phyloP scores from a whole-genome alignment of 306 rosid genomes.

The Malus asiatica region DNA sequence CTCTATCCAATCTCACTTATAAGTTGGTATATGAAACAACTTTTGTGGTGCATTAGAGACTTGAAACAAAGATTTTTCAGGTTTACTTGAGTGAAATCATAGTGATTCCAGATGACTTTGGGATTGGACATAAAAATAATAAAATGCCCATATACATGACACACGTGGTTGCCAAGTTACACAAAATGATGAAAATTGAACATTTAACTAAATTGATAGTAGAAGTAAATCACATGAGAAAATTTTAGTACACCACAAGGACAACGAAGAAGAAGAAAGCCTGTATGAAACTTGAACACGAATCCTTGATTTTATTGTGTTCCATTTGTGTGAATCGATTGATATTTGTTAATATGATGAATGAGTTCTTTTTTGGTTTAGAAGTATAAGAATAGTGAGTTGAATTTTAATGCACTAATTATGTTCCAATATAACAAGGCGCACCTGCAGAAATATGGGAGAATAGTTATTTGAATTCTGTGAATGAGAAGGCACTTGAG shows the following conservation, averaged over 20 bases:
- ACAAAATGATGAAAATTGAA: background rate
- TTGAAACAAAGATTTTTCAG: background rate
- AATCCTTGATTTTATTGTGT: too few species aligned
- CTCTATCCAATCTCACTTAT: background rate
- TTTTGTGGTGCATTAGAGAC: background rate
- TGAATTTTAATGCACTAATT: background rate
- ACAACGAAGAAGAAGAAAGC: background rate
- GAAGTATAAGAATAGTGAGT: background rate
- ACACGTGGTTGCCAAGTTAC: background rate
- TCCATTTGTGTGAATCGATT: background rate
- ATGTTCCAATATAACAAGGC: slow-evolving; percentile 16
- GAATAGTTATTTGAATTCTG: slow-evolving; percentile 67
- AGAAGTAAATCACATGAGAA: background rate
- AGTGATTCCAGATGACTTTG: background rate
- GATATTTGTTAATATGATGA: background rate
- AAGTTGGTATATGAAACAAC: background rate
- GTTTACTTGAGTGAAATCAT: background rate
- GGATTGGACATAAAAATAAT: background rate
- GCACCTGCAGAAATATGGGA: slow-evolving; percentile 93
- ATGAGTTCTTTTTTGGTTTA: background rate
- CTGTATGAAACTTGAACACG: background rate
- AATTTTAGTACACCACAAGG: background rate
- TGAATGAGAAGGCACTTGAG: slow-evolving; percentile 68
- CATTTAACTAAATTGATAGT: background rate
- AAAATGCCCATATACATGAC: background rate